Percentiles rank a stretch among this genome's conserved stretches.
These are phyloP conservation scores for Hippophae tibetana DNA, from an alignment of 306 rosid species.

Conservation along the genomic window DNA sequence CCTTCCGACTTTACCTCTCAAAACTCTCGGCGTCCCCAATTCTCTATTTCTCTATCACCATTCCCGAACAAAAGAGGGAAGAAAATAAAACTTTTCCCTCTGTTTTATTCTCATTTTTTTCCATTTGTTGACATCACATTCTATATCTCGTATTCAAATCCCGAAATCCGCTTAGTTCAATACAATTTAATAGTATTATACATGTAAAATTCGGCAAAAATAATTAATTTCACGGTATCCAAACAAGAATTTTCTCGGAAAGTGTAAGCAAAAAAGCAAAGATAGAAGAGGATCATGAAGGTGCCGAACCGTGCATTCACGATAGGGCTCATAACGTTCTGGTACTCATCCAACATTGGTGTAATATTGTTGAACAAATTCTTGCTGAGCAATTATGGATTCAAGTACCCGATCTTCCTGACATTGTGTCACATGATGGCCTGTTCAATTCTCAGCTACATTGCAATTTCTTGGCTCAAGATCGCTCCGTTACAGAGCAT, in stretches of 20 bases:
- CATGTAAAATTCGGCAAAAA: too few species aligned
- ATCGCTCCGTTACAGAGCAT: constrained; percentile 88
- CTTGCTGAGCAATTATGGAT: constrained; percentile 85
- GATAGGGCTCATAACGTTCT: constrained; percentile 59
- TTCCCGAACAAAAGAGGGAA: too few species aligned
- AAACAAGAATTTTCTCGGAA: too few species aligned
- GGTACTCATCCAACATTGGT: constrained; percentile 98
- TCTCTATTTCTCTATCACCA: constrained; percentile 12
- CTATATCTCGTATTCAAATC: too few species aligned
- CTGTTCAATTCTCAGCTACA: constrained; percentile 78
- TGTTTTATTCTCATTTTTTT: too few species aligned
- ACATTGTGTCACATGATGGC: constrained; percentile 99
- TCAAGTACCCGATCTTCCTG: constrained; percentile 96
- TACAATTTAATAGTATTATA: too few species aligned
- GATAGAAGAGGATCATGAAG: constrained; percentile 33
- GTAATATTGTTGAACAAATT: constrained; percentile 84
- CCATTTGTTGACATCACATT: too few species aligned
- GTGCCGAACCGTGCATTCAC: constrained; percentile 68
- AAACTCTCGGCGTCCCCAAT: background rate
- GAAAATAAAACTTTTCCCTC: too few species aligned
- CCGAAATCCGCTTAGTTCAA: too few species aligned
- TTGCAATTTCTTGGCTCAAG: constrained; percentile 94
- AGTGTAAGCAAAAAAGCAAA: too few species aligned
- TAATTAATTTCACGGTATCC: too few species aligned
- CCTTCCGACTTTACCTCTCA: background rate